Evolutionary conservation across 2,329 filamentous ascomycete genomes (phyloP).

Genomic region (Apiospora saccharicola): DNA sequence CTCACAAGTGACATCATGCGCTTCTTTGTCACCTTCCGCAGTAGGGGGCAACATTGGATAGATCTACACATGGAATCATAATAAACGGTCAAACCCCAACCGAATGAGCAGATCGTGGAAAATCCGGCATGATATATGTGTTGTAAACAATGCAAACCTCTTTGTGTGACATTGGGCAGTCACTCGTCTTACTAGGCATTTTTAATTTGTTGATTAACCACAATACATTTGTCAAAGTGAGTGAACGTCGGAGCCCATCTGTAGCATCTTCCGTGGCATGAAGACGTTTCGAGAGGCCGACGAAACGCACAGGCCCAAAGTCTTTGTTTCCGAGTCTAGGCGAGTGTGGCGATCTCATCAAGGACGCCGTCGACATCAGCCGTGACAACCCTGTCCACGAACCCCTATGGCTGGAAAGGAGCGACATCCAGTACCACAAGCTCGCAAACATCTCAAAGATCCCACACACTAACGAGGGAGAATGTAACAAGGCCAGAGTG

Average conservation of each 20-base stretch:
- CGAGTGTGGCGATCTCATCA: constrained; percentile 68
- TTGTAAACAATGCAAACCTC: too few species aligned
- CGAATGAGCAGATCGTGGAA: too few species aligned
- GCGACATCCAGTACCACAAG: constrained; percentile 79
- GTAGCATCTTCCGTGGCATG: constrained; percentile 82
- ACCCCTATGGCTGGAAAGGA: constrained; percentile 71
- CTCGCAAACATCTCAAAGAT: constrained; percentile 93
- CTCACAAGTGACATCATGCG: neutral
- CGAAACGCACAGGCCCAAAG: constrained; percentile 76
- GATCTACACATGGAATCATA: too few species aligned
- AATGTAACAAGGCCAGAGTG: too few species aligned
- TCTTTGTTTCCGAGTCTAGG: constrained; percentile 64
- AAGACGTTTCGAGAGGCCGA: constrained; percentile 94
- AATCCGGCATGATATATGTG: too few species aligned
- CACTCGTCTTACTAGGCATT: too few species aligned
- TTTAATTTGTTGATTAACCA: too few species aligned
- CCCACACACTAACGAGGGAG: constrained; percentile 68
- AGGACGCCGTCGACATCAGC: constrained; percentile 87
- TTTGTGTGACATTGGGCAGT: too few species aligned
- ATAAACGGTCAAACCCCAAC: too few species aligned
- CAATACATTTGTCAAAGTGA: too few species aligned
- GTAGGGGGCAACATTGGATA: neutral
- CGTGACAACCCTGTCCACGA: constrained; percentile 93
- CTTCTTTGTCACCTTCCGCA: neutral
- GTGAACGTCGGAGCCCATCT: constrained; percentile 80